Evolutionary conservation across 202 grass and related monocot genomes (phyloP).

Genomic region (Miscanthus sacchariflorus): DNA sequence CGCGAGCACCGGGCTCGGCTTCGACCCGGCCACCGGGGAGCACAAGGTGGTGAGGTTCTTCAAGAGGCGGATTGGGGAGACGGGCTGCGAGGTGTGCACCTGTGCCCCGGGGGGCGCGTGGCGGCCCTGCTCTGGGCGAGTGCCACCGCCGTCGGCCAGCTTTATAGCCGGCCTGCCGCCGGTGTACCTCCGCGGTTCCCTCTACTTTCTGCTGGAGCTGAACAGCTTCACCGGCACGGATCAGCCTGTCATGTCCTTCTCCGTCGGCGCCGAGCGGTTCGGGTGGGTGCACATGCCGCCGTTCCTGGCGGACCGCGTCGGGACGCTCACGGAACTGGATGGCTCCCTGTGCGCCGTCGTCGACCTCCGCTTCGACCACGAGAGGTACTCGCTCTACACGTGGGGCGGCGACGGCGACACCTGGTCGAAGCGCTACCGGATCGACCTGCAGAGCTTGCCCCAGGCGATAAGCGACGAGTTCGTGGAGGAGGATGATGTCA

Average conservation of each 20-base stretch:
- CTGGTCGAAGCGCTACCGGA: conserved; percentile 15
- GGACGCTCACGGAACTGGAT: conserved; percentile 15
- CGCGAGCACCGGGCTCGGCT: conserved; percentile 37
- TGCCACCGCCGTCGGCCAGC: not conserved
- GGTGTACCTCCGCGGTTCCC: not conserved
- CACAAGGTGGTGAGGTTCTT: conserved; percentile 44
- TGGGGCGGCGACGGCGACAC: not conserved
- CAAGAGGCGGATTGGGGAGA: not conserved
- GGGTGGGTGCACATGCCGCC: not conserved
- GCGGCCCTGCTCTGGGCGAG: conserved; percentile 4
- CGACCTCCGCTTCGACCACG: not conserved
- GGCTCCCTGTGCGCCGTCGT: conserved; percentile 27
- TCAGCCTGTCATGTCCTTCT: not conserved
- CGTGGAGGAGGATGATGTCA: not conserved
- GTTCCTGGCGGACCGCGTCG: not conserved
- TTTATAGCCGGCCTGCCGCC: not conserved
- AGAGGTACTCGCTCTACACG: not conserved
- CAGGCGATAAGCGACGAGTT: not conserved
- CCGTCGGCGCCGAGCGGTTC: conserved; percentile 19
- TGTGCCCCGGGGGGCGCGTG: not conserved
- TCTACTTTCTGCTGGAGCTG: not conserved
- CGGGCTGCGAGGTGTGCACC: conserved; percentile 22
- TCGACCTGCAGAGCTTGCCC: not conserved
- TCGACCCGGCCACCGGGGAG: not conserved
- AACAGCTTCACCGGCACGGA: not conserved